Conservation (phyloP, 2,329 filamentous ascomycete species). For the Aspergillus aculeatinus region DNA sequence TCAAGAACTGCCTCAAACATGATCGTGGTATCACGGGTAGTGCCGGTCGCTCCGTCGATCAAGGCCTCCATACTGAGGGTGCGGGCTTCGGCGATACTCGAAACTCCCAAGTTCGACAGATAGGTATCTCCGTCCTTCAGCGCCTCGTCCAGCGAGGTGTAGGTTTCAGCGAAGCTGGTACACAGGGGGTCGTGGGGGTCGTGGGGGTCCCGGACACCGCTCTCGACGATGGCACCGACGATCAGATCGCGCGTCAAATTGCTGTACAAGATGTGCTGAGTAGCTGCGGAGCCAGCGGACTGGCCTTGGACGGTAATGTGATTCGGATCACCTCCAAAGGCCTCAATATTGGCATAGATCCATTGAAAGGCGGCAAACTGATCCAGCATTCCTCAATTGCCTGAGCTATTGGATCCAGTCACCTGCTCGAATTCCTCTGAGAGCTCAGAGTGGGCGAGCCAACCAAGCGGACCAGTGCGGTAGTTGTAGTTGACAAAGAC, state of each 20-base stretch:
- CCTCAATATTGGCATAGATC: slow-evolving; percentile 32
- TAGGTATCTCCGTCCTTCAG: neutral
- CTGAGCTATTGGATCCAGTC: slow-evolving; percentile 7
- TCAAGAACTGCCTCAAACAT: slow-evolving; percentile 1
- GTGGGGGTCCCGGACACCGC: slow-evolving; percentile 16
- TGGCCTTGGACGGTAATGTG: slow-evolving; percentile 27
- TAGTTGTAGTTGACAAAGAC: slow-evolving; percentile 1
- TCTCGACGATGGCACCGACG: slow-evolving; percentile 13
- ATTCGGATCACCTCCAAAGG: slow-evolving; percentile 20
- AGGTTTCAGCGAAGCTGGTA: slow-evolving; percentile 12
- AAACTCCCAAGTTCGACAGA: neutral
- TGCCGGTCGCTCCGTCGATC: neutral
- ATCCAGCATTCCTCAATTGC: slow-evolving; percentile 40
- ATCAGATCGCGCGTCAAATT: slow-evolving; percentile 13
- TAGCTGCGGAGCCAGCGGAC: slow-evolving; percentile 20
- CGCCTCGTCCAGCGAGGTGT: slow-evolving; percentile 3
- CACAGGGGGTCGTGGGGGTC: slow-evolving; percentile 17
- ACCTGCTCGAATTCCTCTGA: no score
- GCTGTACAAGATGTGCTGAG: slow-evolving; percentile 15
- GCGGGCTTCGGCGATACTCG: slow-evolving; percentile 5
- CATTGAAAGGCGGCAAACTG: slow-evolving; percentile 28
- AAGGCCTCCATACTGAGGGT: slow-evolving; percentile 3
- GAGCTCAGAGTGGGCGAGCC: neutral
- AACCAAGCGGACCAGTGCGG: neutral
- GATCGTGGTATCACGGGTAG: no score